Conservation (phyloP, 306 rosid genomes). For the Luffa acutangula region DNA sequence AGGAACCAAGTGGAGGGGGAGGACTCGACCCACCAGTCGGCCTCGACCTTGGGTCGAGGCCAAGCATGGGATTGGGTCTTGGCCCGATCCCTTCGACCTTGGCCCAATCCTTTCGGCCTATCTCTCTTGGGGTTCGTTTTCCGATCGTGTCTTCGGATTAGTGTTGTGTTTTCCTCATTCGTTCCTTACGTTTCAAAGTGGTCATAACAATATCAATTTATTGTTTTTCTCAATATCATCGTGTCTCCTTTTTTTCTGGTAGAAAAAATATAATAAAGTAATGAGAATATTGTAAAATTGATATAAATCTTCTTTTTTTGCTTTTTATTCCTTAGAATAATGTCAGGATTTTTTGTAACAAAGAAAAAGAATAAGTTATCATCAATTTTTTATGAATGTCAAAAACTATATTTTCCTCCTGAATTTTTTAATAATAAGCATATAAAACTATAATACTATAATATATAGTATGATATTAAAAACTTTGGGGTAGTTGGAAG, state of each 20-base stretch:
- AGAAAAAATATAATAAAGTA: background rate
- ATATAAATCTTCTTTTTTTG: background rate
- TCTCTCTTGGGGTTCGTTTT: too few species aligned
- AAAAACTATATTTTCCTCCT: background rate
- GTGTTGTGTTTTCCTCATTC: too few species aligned
- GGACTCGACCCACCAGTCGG: too few species aligned
- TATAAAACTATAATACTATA: background rate
- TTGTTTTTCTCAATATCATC: background rate
- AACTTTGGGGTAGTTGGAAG: background rate
- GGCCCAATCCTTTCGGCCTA: too few species aligned
- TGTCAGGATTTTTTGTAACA: background rate
- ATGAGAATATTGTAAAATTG: background rate
- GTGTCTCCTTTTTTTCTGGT: background rate
- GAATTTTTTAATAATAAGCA: background rate
- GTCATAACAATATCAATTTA: too few species aligned
- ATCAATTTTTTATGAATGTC: background rate
- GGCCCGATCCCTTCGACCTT: too few species aligned
- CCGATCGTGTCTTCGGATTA: too few species aligned
- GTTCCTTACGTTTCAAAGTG: too few species aligned
- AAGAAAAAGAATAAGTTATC: background rate
- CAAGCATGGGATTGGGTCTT: too few species aligned
- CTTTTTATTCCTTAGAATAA: background rate
- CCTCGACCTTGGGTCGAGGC: too few species aligned
- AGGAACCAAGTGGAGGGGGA: too few species aligned
- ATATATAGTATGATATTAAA: background rate